Conservation (phyloP, 768 basidiomycete species). For the Tricholoma flavovirens region DNA sequence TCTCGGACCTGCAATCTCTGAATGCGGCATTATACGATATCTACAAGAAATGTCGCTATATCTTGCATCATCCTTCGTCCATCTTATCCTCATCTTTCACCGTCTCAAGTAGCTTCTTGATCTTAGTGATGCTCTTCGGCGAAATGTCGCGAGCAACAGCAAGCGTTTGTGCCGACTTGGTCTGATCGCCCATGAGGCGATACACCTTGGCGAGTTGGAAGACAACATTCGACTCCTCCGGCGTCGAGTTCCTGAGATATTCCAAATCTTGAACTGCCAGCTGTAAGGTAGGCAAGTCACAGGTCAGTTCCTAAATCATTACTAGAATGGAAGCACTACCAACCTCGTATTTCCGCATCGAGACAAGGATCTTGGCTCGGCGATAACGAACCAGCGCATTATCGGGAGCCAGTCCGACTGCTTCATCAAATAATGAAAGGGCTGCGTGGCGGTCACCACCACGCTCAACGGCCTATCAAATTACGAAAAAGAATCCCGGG, state of each 20-base stretch:
- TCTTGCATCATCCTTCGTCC: constrained; percentile 61
- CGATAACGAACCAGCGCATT: constrained; percentile 94
- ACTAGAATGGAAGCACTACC: constrained; percentile 21
- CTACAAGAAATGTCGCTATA: constrained; percentile 30
- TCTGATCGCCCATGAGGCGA: constrained; percentile 70
- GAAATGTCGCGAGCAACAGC: constrained; percentile 91
- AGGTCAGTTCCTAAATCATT: background rate
- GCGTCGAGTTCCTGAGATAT: constrained; percentile 71
- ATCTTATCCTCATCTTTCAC: constrained; percentile 66
- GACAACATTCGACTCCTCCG: constrained; percentile 94
- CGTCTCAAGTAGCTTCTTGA: constrained; percentile 72
- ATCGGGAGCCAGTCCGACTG: constrained; percentile 72
- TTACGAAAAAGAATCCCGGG: constrained; percentile 19
- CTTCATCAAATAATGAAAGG: constrained; percentile 74
- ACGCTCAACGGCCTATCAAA: constrained; percentile 78
- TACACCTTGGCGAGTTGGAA: constrained; percentile 95
- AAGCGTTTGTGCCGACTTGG: constrained; percentile 78
- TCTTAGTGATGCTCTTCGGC: constrained; percentile 82
- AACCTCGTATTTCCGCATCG: constrained; percentile 78
- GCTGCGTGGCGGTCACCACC: constrained; percentile 74
- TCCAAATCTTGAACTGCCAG: constrained; percentile 78
- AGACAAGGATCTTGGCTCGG: constrained; percentile 85
- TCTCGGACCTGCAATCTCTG: background rate
- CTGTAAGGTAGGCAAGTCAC: constrained; percentile 37
- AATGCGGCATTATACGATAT: constrained; percentile 11